These are phyloP conservation scores for Musa beccarii DNA, from an alignment of 176 grass and related monocot genomes.

Conservation along the genomic window DNA sequence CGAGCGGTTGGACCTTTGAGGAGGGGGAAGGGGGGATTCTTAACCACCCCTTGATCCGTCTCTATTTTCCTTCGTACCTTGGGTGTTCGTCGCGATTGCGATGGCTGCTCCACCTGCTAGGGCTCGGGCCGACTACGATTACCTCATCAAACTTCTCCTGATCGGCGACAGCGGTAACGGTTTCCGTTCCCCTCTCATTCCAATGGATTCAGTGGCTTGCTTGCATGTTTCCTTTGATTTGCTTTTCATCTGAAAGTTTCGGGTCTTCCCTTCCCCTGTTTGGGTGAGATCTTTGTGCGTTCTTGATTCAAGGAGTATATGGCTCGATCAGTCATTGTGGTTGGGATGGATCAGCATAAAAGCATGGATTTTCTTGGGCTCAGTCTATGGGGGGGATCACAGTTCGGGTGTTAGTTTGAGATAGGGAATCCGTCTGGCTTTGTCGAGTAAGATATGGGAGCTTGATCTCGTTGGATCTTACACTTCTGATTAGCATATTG, in stretches of 20 bases:
- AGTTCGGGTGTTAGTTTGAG: background rate
- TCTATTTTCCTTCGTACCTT: too few relatives aligned
- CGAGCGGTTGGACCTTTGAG: conserved; percentile 1
- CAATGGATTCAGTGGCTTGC: background rate
- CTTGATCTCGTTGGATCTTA: background rate
- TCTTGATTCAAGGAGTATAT: background rate
- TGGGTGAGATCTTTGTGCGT: background rate
- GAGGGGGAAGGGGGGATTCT: background rate
- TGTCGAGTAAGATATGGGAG: background rate
- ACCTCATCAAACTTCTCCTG: conserved; percentile 73
- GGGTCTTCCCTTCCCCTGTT: background rate
- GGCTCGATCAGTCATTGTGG: background rate
- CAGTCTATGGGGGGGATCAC: background rate
- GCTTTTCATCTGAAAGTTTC: background rate
- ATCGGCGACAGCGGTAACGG: conserved; percentile 85
- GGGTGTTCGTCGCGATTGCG: background rate
- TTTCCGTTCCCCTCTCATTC: background rate
- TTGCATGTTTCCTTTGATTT: background rate
- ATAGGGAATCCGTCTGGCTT: background rate
- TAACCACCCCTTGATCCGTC: background rate
- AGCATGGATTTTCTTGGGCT: background rate
- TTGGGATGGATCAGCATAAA: background rate
- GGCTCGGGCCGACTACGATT: conserved; percentile 65
- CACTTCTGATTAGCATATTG: background rate
- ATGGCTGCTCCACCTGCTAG: conserved; percentile 68